These are phyloP conservation scores for Dioscorea cayenensis DNA, from an alignment of 116 monocot species.

Conservation along the genomic window DNA sequence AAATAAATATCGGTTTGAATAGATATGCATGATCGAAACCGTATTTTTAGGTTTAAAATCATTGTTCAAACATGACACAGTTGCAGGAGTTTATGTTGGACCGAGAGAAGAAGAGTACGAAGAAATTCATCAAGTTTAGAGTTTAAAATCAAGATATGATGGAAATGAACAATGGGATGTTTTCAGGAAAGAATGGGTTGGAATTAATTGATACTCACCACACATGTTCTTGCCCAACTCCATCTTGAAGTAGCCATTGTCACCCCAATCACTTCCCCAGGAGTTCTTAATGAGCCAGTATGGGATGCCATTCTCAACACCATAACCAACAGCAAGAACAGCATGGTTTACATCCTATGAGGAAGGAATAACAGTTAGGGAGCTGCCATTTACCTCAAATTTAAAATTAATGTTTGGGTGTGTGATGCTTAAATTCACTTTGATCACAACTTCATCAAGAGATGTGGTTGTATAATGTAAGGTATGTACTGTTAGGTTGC, in stretches of 20 bases:
- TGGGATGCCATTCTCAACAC: slow-evolving; percentile 70
- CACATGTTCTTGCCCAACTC: slow-evolving; percentile 98
- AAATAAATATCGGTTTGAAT: background rate
- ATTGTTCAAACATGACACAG: no score
- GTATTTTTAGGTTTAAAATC: no score
- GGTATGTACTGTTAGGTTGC: no score
- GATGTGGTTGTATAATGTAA: no score
- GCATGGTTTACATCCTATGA: slow-evolving; percentile 93
- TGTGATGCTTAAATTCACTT: no score
- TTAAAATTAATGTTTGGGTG: no score
- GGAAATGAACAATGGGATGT: background rate
- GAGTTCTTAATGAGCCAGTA: slow-evolving; percentile 98
- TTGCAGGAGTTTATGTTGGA: no score
- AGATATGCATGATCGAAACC: no score
- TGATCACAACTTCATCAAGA: no score
- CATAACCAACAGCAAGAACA: slow-evolving; percentile 92
- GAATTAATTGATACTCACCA: slow-evolving; percentile 40
- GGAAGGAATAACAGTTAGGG: background rate
- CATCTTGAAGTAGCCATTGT: slow-evolving; percentile 95
- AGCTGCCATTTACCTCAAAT: background rate
- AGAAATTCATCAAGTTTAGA: no score
- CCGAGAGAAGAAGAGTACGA: no score
- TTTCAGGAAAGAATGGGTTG: background rate
- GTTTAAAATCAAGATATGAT: no score
- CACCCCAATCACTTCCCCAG: slow-evolving; percentile 83